Percentiles rank a stretch among this genome's conserved stretches.
Conservation (phyloP, 148 eudicot genomes). For the Pouteria glomerata region DNA sequence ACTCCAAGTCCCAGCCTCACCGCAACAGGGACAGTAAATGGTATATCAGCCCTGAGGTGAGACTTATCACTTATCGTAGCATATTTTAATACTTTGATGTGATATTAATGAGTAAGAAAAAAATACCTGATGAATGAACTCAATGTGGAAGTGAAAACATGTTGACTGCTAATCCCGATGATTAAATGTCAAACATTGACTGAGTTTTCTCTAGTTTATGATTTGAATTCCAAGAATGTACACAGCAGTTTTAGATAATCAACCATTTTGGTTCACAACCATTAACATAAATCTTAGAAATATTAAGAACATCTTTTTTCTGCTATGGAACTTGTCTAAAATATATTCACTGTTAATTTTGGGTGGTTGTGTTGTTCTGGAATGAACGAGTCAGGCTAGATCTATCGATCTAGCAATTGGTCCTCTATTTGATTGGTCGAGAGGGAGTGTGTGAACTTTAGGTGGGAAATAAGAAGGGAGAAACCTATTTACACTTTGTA, state of each 20-base stretch:
- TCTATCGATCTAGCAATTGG: no score
- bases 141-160: neutral
- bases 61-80: neutral
- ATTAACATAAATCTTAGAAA: no score
- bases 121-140: neutral
- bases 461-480: neutral
- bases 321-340: no score
- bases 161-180: neutral
- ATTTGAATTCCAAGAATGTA: neutral
- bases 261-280: no score
- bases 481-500: neutral
- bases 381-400: no score
- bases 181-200: neutral
- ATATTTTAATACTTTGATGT: neutral
- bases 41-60: slow-evolving; percentile 3
- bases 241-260: no score
- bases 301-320: no score
- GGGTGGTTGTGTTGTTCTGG: no score
- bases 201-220: neutral
- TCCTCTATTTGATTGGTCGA: no score
- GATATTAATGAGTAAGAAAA: neutral
- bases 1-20: neutral
- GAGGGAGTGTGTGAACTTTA: no score
- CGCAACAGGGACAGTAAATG: slow-evolving; percentile 8
- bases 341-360: no score